Conservation (phyloP, 1,284 basidiomycete genomes). For the Leccinum pachyderme region DNA sequence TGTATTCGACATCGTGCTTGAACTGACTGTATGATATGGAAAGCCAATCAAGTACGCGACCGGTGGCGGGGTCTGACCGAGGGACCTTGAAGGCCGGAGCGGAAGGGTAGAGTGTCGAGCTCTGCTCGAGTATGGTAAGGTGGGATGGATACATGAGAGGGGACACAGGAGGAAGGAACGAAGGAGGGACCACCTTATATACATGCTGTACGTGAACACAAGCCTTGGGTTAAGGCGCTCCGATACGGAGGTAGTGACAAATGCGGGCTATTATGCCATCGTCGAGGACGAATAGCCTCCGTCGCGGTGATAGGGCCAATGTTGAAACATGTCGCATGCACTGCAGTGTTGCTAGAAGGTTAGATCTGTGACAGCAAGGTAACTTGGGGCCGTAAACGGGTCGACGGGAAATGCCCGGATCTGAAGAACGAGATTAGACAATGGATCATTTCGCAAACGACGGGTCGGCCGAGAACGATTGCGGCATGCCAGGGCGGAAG, state of each 20-base stretch:
- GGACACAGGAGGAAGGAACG: slow-evolving; percentile 5
- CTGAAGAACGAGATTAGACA: slow-evolving; percentile 25
- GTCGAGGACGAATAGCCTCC: slow-evolving; percentile 31
- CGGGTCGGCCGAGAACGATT: slow-evolving; percentile 13
- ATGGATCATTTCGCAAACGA: slow-evolving; percentile 15
- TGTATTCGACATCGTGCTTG: slow-evolving; percentile 50
- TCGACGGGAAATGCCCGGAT: slow-evolving; percentile 16
- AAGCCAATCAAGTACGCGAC: slow-evolving; percentile 44
- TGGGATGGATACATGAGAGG: slow-evolving; percentile 42
- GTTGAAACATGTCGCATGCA: slow-evolving; percentile 39
- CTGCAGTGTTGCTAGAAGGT: slow-evolving; percentile 25
- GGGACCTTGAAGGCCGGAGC: slow-evolving; percentile 52
- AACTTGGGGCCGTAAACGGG: slow-evolving; percentile 25
- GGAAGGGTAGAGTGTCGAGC: slow-evolving; percentile 42
- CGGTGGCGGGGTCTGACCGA: slow-evolving; percentile 35
- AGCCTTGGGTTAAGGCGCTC: slow-evolving; percentile 17
- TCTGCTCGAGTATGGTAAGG: slow-evolving; percentile 49
- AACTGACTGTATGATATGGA: slow-evolving; percentile 54
- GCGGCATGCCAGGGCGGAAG: slow-evolving; percentile 25
- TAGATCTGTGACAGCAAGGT: slow-evolving; percentile 31
- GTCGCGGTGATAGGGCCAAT: slow-evolving; percentile 32
- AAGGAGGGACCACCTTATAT: slow-evolving; percentile 28
- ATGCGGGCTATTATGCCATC: slow-evolving; percentile 26
- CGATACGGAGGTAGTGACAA: slow-evolving; percentile 33
- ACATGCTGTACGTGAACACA: slow-evolving; percentile 24